Evolutionary conservation across 192 early-diverging fungal species (phyloP), one percentile per base, ranked within the genome.

Genomic region (Backusella mclennaniae): DNA sequence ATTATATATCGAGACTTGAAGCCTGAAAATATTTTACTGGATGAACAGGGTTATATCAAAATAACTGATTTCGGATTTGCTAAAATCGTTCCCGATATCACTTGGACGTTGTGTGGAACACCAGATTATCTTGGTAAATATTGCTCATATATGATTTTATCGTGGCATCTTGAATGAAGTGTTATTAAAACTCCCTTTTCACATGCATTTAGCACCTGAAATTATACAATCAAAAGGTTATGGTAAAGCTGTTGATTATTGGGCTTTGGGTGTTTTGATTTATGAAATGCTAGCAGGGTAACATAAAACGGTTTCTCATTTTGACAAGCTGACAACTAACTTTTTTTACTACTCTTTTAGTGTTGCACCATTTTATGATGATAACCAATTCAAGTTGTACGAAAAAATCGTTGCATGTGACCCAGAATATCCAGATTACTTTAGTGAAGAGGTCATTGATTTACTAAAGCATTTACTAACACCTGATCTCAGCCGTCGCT

Each of bases 11-110:
- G 94, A 66, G 94, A 95, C 83, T 83, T 95, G 70, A 95, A 95
- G 82, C 94, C 94, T 9, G 94, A 95, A 74, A 89, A 90, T 72
- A 79, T 89, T 23, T 74, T 88, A 49, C 81, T 95, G 35, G 93
- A 94, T 76, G 83, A 85, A n/a, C 77, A 84, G 31, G 94, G 94
- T 3, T 89, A 95, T 80, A 90, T 95, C 79, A 95, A 95, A 79
- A 92, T 95, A 71, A 89, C 94, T 2, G 93, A 95, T 84, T 95
- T 95, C 86, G 94, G 94, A 23, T 95, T 95, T 85, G 93, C 93
- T 52, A 95, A 95, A 81, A 87, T 87, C 35, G 93, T 95, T 4
- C 36, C 36, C 4, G 68, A 71, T 77, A 71, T 92, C 84, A 95
- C 94, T 23, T 95, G 93, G 93, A 95, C 94, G 38, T 79, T 95